A percentile compares a stretch with the other conserved stretches of the same genome.
These are phyloP conservation scores for Rhodotorula glutinis DNA, from an alignment of 1,284 basidiomycete genomes.

Conservation along the genomic window DNA sequence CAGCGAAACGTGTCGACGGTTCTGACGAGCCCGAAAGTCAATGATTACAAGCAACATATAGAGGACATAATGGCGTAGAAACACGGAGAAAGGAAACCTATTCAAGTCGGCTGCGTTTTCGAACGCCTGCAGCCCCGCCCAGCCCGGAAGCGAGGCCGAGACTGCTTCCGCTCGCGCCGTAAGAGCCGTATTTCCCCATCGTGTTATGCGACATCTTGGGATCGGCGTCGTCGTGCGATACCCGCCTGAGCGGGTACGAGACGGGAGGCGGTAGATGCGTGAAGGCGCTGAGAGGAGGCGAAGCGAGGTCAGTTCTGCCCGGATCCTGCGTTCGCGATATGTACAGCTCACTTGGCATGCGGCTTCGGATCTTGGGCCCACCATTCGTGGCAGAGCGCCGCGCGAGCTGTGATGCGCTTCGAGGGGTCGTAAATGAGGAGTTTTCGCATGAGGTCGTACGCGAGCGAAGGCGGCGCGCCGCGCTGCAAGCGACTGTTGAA, in stretches of 20 bases:
- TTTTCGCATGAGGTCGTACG: slow-evolving; percentile 74
- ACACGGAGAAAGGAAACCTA: background rate
- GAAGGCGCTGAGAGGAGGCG: slow-evolving; percentile 45
- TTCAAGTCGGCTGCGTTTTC: slow-evolving; percentile 24
- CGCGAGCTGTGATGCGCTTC: slow-evolving; percentile 73
- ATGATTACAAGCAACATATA: slow-evolving; percentile 12
- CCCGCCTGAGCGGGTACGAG: slow-evolving; percentile 52
- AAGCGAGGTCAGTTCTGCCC: background rate
- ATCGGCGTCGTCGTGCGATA: slow-evolving; percentile 56
- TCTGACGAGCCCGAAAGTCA: no score
- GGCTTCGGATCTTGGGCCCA: slow-evolving; percentile 53
- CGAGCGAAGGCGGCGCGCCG: slow-evolving; percentile 46
- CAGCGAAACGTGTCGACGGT: no score
- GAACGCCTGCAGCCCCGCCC: slow-evolving; percentile 3
- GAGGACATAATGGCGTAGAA: no score
- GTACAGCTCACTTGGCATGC: slow-evolving; percentile 49
- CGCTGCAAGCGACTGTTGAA: slow-evolving; percentile 54
- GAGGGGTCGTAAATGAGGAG: slow-evolving; percentile 90
- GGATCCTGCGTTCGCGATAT: background rate
- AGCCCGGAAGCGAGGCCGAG: slow-evolving; percentile 8
- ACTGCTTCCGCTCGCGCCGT: slow-evolving; percentile 12
- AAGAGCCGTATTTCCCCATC: slow-evolving; percentile 15
- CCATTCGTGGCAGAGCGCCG: slow-evolving; percentile 70
- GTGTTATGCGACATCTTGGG: slow-evolving; percentile 39
- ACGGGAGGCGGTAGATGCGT: slow-evolving; percentile 33